phyloP scores from a whole-genome alignment of 352 stramenopile genomes.

The Phytophthora chlamydospora region DNA sequence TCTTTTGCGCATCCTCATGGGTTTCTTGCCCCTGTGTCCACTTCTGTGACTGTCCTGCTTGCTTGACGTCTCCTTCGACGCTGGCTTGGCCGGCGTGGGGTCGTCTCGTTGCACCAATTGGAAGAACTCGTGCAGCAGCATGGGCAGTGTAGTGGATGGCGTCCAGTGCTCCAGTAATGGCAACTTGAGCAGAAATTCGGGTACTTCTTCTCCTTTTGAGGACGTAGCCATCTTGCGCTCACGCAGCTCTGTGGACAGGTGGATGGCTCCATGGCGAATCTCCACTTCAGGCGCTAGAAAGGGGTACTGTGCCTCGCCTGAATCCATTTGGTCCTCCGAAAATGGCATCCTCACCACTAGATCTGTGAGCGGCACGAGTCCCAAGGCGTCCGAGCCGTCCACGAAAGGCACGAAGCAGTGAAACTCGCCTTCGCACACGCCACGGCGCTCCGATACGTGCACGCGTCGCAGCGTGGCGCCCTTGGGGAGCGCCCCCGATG shows the following conservation, averaged over 20 bases:
- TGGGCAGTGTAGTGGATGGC: slow-evolving; percentile 74
- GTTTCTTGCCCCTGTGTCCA: slow-evolving; percentile 21
- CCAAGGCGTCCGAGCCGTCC: slow-evolving; percentile 69
- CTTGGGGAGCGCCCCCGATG: slow-evolving; percentile 26
- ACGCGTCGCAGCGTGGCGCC: slow-evolving; percentile 57
- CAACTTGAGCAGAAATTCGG: slow-evolving; percentile 50
- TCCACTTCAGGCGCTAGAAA: slow-evolving; percentile 61
- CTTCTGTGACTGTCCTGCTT: slow-evolving; percentile 6
- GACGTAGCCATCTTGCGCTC: slow-evolving; percentile 11
- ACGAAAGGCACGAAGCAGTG: slow-evolving; percentile 81
- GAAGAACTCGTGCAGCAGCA: slow-evolving; percentile 78
- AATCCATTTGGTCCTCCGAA: slow-evolving; percentile 26
- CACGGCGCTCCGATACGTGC: slow-evolving; percentile 52
- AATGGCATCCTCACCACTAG: slow-evolving; percentile 71
- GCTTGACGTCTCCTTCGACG: slow-evolving; percentile 9
- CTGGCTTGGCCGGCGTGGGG: slow-evolving; percentile 37
- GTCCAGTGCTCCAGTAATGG: slow-evolving; percentile 72
- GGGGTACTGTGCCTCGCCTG: slow-evolving; percentile 58
- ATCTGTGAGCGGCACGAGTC: slow-evolving; percentile 62
- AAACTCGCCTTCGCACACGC: slow-evolving; percentile 62
- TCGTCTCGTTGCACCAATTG: slow-evolving; percentile 59
- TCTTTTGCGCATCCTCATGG: slow-evolving; percentile 71
- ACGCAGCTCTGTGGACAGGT: slow-evolving; percentile 60
- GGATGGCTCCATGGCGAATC: slow-evolving; percentile 53
- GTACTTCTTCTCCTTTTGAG: slow-evolving; percentile 25